These are phyloP conservation scores for Dictyostelium brefeldianum DNA, from an alignment of 78 protist species.

Conservation along the genomic window DNA sequence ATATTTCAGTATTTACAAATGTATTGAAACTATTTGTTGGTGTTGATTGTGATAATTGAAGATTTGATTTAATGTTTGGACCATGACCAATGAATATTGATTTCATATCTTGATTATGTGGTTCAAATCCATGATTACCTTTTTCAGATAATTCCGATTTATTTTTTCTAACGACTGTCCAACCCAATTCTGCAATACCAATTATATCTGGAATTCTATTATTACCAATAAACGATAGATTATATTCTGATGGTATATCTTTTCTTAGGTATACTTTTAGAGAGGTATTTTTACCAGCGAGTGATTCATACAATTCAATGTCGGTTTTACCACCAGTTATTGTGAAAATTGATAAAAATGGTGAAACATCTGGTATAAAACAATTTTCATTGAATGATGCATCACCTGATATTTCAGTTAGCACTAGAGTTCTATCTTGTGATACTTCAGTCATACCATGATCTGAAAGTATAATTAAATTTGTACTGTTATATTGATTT, in stretches of 20 bases:
- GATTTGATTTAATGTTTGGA: slow-evolving; percentile 31
- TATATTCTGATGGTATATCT: background rate
- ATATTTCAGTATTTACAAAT: slow-evolving; percentile 15
- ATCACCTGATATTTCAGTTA: background rate
- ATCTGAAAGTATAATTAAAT: slow-evolving; percentile 50
- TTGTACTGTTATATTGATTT: background rate
- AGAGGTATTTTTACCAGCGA: too few species aligned
- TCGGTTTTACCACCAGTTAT: background rate
- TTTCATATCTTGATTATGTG: background rate
- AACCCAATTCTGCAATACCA: slow-evolving; percentile 37
- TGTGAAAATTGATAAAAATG: slow-evolving; percentile 10
- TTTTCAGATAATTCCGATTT: background rate
- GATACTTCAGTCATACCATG: slow-evolving; percentile 52
- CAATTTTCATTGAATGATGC: background rate
- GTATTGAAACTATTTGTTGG: background rate
- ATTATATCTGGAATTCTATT: slow-evolving; percentile 40
- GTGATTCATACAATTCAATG: too few species aligned
- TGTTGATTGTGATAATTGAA: background rate
- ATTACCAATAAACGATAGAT: background rate
- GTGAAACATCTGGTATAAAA: background rate
- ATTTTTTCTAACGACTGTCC: background rate
- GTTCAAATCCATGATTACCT: slow-evolving; percentile 41
- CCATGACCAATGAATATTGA: slow-evolving; percentile 36
- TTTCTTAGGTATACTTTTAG: background rate
- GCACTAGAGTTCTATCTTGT: background rate